A percentile compares a stretch with the other conserved stretches of the same genome.
These are phyloP conservation scores for Trypanosoma scelopori DNA, from an alignment of 208 protist genomes.

Conservation along the genomic window DNA sequence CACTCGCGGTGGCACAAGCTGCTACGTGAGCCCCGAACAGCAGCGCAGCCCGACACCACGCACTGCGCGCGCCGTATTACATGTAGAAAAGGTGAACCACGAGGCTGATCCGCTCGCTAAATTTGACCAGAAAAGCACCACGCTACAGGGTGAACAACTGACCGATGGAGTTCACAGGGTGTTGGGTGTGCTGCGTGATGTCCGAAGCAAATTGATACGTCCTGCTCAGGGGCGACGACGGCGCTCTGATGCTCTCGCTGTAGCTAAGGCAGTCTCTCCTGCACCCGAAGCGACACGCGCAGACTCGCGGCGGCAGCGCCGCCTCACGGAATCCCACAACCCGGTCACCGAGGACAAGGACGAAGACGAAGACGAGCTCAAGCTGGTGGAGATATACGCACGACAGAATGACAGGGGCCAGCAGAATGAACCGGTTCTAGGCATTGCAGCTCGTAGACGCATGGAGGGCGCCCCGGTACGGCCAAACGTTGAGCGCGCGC, in stretches of 20 bases:
- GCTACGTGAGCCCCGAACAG: constrained; percentile 13
- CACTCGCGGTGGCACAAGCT: not conserved
- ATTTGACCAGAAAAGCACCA: not conserved
- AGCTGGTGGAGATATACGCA: constrained; percentile 5
- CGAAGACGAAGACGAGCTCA: constrained; percentile 1
- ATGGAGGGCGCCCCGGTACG: constrained; percentile 40
- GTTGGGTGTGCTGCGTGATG: constrained; percentile 61
- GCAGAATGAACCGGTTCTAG: constrained; percentile 33
- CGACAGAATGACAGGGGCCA: not conserved
- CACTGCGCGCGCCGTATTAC: constrained; percentile 25
- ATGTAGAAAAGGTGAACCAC: not conserved
- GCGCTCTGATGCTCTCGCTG: not conserved
- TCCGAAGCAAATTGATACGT: constrained; percentile 46
- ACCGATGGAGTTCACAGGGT: constrained; percentile 63
- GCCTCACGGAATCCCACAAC: not conserved
- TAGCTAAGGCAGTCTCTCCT: constrained; percentile 12
- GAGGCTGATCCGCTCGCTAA: not conserved
- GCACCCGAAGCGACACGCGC: constrained; percentile 10
- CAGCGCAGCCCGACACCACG: constrained; percentile 26
- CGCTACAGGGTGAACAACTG: constrained; percentile 16
- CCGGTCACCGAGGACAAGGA: constrained; percentile 5
- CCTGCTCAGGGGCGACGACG: constrained; percentile 26
- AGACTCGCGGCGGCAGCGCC: constrained; percentile 4
- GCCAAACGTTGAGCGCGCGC: constrained; percentile 54
- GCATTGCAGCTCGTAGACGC: constrained; percentile 53